These are phyloP conservation scores for Themeda triandra DNA, from an alignment of 176 grass and related monocot genomes.

Conservation along the genomic window DNA sequence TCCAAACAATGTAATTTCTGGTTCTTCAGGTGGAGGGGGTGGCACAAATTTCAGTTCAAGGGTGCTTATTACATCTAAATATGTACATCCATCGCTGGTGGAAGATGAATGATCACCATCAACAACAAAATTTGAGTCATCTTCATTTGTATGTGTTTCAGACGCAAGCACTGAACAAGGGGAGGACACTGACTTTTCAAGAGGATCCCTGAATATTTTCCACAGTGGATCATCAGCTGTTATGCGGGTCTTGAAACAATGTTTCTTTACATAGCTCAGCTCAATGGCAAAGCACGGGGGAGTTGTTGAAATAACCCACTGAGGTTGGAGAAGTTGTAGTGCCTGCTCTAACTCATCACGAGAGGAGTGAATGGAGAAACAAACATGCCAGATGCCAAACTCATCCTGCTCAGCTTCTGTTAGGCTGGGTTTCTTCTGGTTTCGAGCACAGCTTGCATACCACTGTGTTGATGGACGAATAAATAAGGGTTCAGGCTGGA, in stretches of 20 bases:
- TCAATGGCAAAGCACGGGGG: conserved; percentile 77
- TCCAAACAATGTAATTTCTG: conserved; percentile 77
- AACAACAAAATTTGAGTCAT: conserved; percentile 15
- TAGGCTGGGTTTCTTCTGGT: conserved; percentile 48
- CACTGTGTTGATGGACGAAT: conserved; percentile 81
- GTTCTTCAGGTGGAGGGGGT: conserved; percentile 33
- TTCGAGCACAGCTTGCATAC: conserved; percentile 54
- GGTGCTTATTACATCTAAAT: conserved; percentile 30
- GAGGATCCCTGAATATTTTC: conserved; percentile 66
- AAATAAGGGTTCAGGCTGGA: conserved; percentile 70
- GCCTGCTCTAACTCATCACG: conserved; percentile 70
- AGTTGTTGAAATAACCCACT: conserved; percentile 90
- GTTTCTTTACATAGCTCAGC: conserved; percentile 78
- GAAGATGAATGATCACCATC: neutral
- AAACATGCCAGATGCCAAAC: conserved; percentile 79
- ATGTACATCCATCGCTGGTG: conserved; percentile 23
- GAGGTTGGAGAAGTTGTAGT: conserved; percentile 77
- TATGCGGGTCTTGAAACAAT: conserved; percentile 71
- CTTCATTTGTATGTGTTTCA: conserved; percentile 12
- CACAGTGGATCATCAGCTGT: conserved; percentile 63
- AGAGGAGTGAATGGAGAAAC: conserved; percentile 92
- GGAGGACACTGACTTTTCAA: conserved; percentile 29
- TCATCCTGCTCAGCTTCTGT: conserved; percentile 70
- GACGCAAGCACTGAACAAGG: conserved; percentile 16
- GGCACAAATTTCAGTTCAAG: conserved; percentile 60